Evolutionary conservation across 1,284 basidiomycete species (phyloP).

Genomic region (Pyrrhoderma noxium): DNA sequence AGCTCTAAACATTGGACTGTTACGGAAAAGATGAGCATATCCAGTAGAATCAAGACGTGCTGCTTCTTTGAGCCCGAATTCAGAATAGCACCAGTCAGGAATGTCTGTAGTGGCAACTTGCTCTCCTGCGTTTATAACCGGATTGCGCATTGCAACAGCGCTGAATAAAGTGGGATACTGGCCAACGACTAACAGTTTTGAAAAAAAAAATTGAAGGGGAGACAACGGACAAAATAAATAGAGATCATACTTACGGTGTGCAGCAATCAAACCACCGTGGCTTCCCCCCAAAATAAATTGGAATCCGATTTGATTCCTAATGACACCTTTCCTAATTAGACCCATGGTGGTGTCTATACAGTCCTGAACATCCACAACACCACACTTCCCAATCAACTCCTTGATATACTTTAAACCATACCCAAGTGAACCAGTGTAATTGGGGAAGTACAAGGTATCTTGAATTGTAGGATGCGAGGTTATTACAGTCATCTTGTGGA

Average conservation of each 20-base stretch:
- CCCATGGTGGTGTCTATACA: conserved; percentile 49
- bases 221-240: not conserved
- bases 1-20: conserved; percentile 54
- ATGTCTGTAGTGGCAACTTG: conserved; percentile 52
- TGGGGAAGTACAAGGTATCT: conserved; percentile 57
- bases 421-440: conserved; percentile 68
- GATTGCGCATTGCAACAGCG: conserved; percentile 60
- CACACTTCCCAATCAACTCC: conserved; percentile 48
- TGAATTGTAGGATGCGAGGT: not conserved
- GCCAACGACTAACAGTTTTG: conserved; percentile 44
- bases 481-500: not conserved
- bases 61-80: conserved; percentile 38
- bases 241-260: conserved; percentile 41
- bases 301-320: conserved; percentile 39
- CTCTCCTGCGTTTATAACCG: conserved; percentile 57
- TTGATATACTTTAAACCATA: conserved; percentile 42
- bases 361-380: conserved; percentile 59
- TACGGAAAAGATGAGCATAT: conserved; percentile 38
- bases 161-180: conserved; percentile 54
- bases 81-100: conserved; percentile 63
- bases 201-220: not conserved
- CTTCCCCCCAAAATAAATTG: conserved; percentile 60
- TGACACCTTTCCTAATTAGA: conserved; percentile 41
- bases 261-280: conserved; percentile 65
- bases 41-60: conserved; percentile 26